Conservation (phyloP, 2,329 filamentous ascomycete genomes). For the Apiospora malaysiana region DNA sequence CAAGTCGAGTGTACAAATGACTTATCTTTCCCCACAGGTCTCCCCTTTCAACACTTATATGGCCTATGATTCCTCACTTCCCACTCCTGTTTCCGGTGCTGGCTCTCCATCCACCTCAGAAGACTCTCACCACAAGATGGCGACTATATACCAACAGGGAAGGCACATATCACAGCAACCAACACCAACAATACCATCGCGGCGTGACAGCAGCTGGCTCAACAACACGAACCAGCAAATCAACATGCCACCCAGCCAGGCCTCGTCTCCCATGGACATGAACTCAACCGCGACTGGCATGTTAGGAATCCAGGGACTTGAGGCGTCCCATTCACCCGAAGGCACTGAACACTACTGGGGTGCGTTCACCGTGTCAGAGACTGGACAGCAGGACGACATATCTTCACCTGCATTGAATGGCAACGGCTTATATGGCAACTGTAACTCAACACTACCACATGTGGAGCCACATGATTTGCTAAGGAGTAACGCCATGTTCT, state of each 20-base stretch:
- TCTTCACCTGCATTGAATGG: not conserved
- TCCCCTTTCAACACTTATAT: slow-evolving; percentile 39
- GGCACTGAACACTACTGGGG: slow-evolving; percentile 41
- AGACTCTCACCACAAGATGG: slow-evolving; percentile 44
- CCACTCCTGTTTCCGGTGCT: slow-evolving; percentile 58
- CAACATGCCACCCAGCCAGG: slow-evolving; percentile 47
- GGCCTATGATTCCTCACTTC: slow-evolving; percentile 33
- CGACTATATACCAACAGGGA: slow-evolving; percentile 45
- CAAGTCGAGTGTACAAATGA: not conserved
- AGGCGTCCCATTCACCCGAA: slow-evolving; percentile 39
- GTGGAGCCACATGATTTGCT: slow-evolving; percentile 35
- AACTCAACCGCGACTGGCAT: slow-evolving; percentile 45
- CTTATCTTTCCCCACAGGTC: slow-evolving; percentile 31
- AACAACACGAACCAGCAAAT: slow-evolving; percentile 46
- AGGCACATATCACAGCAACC: slow-evolving; percentile 51
- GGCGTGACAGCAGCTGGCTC: slow-evolving; percentile 49
- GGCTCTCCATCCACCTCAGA: slow-evolving; percentile 56
- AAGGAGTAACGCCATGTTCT: slow-evolving; percentile 21
- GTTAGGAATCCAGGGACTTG: slow-evolving; percentile 46
- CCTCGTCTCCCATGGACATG: slow-evolving; percentile 51
- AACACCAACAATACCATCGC: slow-evolving; percentile 54
- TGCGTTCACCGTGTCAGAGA: slow-evolving; percentile 44
- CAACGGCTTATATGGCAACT: not conserved
- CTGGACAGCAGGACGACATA: slow-evolving; percentile 36
- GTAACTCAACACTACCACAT: slow-evolving; percentile 18